phyloP scores from a whole-genome alignment of 148 eudicot species.

The Silene uniflora region DNA sequence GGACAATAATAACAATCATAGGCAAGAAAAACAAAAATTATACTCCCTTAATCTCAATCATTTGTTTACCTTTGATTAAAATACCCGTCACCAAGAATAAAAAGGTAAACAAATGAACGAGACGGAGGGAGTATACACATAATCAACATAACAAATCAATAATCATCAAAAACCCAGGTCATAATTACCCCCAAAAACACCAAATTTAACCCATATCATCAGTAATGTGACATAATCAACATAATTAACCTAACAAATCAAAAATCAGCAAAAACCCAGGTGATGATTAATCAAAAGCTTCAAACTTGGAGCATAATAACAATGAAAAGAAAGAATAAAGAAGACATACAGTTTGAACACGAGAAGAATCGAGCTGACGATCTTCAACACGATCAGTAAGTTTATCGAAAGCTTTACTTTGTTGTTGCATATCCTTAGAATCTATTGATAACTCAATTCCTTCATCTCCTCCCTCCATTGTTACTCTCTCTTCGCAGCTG shows the following conservation, averaged over 20 bases:
- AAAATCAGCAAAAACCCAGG: neutral
- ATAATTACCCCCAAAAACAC: too few species aligned
- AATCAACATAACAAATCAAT: too few species aligned
- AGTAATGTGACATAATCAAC: neutral
- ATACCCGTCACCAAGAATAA: too few species aligned
- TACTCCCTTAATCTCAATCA: too few species aligned
- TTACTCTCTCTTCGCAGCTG: conserved; percentile 8
- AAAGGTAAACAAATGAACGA: too few species aligned
- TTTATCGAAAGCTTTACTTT: conserved; percentile 90
- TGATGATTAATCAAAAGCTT: neutral
- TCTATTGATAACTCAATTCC: conserved; percentile 54
- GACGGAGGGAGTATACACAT: too few species aligned
- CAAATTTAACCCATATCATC: too few species aligned
- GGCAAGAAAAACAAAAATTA: too few species aligned
- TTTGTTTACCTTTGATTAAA: too few species aligned
- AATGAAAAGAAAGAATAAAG: neutral
- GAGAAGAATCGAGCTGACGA: conserved; percentile 91
- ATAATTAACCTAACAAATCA: conserved; percentile 3
- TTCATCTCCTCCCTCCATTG: conserved; percentile 65
- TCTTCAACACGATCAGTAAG: conserved; percentile 97
- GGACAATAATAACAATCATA: too few species aligned
- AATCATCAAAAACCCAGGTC: too few species aligned
- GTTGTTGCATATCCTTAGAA: conserved; percentile 89
- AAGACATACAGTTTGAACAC: conserved; percentile 66
- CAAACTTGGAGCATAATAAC: too few species aligned